A percentile compares a stretch with the other conserved stretches of the same genome.
These are phyloP conservation scores for Heritiera fomes DNA, from an alignment of 345 rosid species.

Conservation along the genomic window DNA sequence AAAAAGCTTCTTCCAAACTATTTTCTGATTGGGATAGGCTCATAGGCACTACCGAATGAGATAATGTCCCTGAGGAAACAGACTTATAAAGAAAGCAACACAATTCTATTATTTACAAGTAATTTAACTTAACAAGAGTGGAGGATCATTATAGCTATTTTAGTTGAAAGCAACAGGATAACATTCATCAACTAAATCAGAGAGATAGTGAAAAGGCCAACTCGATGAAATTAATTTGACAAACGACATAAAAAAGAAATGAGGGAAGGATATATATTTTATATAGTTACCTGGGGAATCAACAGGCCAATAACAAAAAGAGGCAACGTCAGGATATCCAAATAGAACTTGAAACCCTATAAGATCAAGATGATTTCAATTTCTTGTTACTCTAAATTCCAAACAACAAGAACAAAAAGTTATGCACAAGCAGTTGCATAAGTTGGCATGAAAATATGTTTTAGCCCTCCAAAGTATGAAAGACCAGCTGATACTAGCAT, in stretches of 20 bases:
- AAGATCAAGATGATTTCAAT: conserved; percentile 34
- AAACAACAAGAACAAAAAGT: conserved; percentile 2
- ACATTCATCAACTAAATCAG: not conserved
- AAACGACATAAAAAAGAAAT: not conserved
- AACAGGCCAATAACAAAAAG: conserved; percentile 49
- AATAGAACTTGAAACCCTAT: conserved; percentile 65
- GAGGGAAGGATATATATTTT: not conserved
- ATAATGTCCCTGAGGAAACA: not conserved
- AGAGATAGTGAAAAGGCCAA: not conserved
- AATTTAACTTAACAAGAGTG: not conserved
- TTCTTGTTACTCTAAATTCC: not conserved
- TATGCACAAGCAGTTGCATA: not conserved
- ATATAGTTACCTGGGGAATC: conserved; percentile 76
- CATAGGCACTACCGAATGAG: not conserved
- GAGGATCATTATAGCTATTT: not conserved
- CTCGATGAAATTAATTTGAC: not conserved
- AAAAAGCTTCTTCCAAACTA: conserved; percentile 6
- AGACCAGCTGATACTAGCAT: not conserved
- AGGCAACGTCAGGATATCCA: conserved; percentile 56
- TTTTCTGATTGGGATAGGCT: not conserved
- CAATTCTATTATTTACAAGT: not conserved
- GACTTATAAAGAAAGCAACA: not conserved
- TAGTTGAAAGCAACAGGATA: not conserved
- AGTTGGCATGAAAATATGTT: conserved; percentile 18
- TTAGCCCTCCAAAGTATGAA: conserved; percentile 9